These are phyloP conservation scores for Auriculariales sp. DNA, from an alignment of 768 basidiomycete species.

Conservation along the genomic window DNA sequence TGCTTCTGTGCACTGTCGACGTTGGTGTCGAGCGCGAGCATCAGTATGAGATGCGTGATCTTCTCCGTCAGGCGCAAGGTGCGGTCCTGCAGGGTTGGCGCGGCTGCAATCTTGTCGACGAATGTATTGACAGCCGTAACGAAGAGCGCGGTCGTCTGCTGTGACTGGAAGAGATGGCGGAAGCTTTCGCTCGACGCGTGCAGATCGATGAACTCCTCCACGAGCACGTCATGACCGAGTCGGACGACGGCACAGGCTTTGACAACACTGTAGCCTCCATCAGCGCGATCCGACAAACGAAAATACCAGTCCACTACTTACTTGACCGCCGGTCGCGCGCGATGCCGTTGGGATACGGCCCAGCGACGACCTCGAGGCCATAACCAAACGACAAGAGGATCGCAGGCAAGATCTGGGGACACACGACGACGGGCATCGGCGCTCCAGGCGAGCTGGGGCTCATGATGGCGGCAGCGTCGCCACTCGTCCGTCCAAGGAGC, in stretches of 20 bases:
- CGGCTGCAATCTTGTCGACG: slow-evolving; percentile 26
- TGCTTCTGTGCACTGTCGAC: slow-evolving; percentile 54
- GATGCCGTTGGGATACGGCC: no score
- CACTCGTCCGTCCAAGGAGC: slow-evolving; percentile 35
- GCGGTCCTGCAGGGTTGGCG: slow-evolving; percentile 24
- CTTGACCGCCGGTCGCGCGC: no score
- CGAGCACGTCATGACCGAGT: slow-evolving; percentile 40
- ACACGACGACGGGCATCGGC: slow-evolving; percentile 20
- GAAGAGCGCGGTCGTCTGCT: slow-evolving; percentile 52
- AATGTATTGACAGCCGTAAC: slow-evolving; percentile 49
- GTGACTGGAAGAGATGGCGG: slow-evolving; percentile 58
- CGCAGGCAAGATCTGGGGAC: slow-evolving; percentile 56
- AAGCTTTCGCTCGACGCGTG: slow-evolving; percentile 53
- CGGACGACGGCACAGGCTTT: no score
- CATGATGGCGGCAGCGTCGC: not conserved
- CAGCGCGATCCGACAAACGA: no score
- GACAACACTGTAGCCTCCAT: no score
- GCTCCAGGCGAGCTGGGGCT: not conserved
- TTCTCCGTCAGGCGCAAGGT: slow-evolving; percentile 51
- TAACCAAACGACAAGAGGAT: slow-evolving; percentile 55
- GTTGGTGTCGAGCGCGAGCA: slow-evolving; percentile 48
- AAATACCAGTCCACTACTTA: no score
- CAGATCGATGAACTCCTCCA: slow-evolving; percentile 55
- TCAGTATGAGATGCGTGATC: slow-evolving; percentile 51
- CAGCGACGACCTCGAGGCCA: slow-evolving; percentile 28